Conservation (phyloP, 176 grass and related monocot species). For the Urochloa ruziziensis region DNA sequence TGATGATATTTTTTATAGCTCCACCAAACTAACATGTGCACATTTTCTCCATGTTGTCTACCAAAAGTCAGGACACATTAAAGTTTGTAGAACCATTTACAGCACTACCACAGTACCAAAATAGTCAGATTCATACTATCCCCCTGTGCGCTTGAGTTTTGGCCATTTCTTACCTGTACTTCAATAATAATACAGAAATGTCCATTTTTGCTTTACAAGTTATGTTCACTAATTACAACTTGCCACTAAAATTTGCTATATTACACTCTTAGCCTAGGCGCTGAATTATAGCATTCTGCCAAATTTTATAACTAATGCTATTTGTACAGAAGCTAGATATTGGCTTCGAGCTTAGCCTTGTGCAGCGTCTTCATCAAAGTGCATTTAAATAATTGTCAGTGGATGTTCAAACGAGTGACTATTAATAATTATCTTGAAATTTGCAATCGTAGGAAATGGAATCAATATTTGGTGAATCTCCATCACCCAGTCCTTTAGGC, state of each 20-base stretch:
- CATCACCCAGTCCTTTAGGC: constrained; percentile 56
- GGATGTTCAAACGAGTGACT: not conserved
- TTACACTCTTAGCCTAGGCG: not conserved
- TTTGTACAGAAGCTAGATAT: not conserved
- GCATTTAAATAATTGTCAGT: not conserved
- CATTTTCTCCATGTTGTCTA: not conserved
- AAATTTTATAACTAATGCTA: not conserved
- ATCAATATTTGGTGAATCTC: constrained; percentile 75
- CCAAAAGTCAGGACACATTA: not conserved
- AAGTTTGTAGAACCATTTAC: not conserved
- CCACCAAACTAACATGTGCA: not conserved
- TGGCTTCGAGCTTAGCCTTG: not conserved
- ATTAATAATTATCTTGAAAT: not conserved
- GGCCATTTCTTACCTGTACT: not conserved
- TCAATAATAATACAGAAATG: not conserved
- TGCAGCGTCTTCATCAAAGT: not conserved
- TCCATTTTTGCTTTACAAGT: not conserved
- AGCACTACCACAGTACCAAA: not conserved
- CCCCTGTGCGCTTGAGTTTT: not conserved
- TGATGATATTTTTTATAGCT: not conserved
- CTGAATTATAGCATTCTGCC: not conserved
- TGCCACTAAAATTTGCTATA: not conserved
- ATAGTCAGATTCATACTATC: not conserved
- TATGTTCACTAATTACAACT: not conserved
- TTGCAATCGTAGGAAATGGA: constrained; percentile 73